Evolutionary conservation across 2,329 filamentous ascomycete genomes (phyloP).

Genomic region (Colletotrichum sp.): DNA sequence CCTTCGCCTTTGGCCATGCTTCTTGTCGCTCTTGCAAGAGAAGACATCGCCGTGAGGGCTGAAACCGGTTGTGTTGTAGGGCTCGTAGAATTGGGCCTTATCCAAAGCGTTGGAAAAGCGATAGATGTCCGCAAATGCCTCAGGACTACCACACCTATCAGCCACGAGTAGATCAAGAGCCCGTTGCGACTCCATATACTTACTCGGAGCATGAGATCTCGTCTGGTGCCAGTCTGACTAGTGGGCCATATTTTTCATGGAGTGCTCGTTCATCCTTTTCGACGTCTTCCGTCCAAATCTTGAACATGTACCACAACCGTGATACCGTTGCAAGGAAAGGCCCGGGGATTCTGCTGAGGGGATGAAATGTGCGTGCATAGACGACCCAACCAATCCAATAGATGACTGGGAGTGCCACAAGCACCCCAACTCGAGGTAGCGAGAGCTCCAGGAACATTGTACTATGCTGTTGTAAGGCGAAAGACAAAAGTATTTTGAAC

Average conservation of each 20-base stretch:
- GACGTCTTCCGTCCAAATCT: neutral
- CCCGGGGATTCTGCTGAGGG: neutral
- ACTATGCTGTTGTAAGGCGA: neutral
- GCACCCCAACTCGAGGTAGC: neutral
- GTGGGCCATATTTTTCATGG: neutral
- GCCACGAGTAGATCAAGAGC: neutral
- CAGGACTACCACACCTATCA: neutral
- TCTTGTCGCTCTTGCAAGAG: neutral
- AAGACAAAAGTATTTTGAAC: neutral
- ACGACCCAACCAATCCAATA: neutral
- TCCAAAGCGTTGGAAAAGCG: neutral
- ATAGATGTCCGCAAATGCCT: neutral
- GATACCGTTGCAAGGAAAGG: neutral
- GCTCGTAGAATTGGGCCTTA: neutral
- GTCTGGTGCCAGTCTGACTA: neutral
- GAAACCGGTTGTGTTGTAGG: neutral
- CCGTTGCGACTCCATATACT: neutral
- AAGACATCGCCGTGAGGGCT: neutral
- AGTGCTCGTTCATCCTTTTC: neutral
- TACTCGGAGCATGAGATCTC: neutral
- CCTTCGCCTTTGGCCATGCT: neutral
- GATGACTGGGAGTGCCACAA: neutral
- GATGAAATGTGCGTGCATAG: neutral
- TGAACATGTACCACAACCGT: neutral
- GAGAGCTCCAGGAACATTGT: neutral